These are phyloP conservation scores for Claviceps digitariae DNA, from an alignment of 2,329 filamentous ascomycete species.

Conservation along the genomic window DNA sequence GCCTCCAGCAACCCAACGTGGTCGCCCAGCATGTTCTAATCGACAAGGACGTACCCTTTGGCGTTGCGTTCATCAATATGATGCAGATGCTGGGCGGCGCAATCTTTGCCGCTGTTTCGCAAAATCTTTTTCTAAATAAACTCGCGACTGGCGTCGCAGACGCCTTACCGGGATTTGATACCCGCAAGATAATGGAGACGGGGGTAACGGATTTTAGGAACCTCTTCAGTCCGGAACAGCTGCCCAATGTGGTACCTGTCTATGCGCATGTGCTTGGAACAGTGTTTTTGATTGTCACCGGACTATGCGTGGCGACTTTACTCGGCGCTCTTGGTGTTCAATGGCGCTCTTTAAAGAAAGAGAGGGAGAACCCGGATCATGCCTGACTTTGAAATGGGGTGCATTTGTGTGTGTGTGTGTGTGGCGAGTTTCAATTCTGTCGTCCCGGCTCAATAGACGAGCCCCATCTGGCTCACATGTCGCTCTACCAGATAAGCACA, in stretches of 20 bases:
- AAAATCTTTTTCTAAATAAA: not conserved
- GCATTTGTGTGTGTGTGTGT: not conserved
- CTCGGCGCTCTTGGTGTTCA: not conserved
- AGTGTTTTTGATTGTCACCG: not conserved
- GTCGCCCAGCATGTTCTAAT: not conserved
- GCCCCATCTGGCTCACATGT: not conserved
- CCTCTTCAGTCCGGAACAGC: not conserved
- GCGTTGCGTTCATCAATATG: not conserved
- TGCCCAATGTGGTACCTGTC: not conserved
- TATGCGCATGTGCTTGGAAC: not conserved
- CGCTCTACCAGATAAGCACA: not conserved
- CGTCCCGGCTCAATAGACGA: too few species aligned
- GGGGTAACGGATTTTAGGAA: not conserved
- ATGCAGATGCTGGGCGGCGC: not conserved
- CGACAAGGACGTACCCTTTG: not conserved
- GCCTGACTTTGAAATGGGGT: not conserved
- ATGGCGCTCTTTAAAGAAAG: not conserved
- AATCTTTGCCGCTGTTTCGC: not conserved
- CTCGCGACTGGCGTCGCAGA: not conserved
- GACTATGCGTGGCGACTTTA: not conserved
- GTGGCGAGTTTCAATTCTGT: too few species aligned
- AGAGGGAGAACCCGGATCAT: not conserved
- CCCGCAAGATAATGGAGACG: not conserved
- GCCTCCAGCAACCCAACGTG: conserved; percentile 23
- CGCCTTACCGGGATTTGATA: not conserved